phyloP scores from a whole-genome alignment of 2,329 filamentous ascomycete genomes.

The Colletotrichum lindemuthianum region DNA sequence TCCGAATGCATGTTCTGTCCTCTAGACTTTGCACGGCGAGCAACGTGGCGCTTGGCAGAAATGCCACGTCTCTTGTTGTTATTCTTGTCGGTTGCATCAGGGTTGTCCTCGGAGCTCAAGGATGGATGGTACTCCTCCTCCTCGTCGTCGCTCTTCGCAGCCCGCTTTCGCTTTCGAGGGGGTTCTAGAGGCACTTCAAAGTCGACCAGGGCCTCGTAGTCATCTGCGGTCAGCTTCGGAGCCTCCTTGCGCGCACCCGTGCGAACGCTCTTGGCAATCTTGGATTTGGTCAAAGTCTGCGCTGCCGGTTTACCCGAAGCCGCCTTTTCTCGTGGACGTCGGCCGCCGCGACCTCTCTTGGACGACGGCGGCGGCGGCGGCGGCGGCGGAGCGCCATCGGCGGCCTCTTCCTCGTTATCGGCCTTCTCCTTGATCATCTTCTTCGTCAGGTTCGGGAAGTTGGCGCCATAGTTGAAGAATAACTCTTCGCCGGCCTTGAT shows the following conservation, averaged over 20 bases:
- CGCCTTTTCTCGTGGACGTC: slow-evolving; percentile 2
- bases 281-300: slow-evolving; percentile 25
- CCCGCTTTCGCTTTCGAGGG: slow-evolving; percentile 29
- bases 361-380: background rate
- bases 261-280: slow-evolving; percentile 29
- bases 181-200: slow-evolving; percentile 7
- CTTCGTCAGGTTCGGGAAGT: slow-evolving; percentile 70
- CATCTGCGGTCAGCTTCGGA: slow-evolving; percentile 23
- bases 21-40: slow-evolving; percentile 18
- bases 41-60: slow-evolving; percentile 9
- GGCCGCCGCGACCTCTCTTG: slow-evolving; percentile 24
- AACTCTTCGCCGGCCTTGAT: slow-evolving; percentile 80
- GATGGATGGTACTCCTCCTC: slow-evolving; percentile 34
- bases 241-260: slow-evolving; percentile 34
- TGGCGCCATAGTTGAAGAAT: slow-evolving; percentile 83
- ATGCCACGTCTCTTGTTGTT: slow-evolving; percentile 1
- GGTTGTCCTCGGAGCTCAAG: slow-evolving; percentile 28
- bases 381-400: background rate
- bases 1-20: slow-evolving; percentile 18
- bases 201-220: slow-evolving; percentile 29
- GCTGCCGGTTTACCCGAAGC: slow-evolving; percentile 16
- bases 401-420: slow-evolving; percentile 37
- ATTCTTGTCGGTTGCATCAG: background rate
- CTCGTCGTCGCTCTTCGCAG: slow-evolving; percentile 27
- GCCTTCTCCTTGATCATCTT: slow-evolving; percentile 58